Percentiles rank a stretch among this genome's conserved stretches.
These are phyloP conservation scores for Scenedesmus sp. DNA, from an alignment of 163 green algal species.

Conservation along the genomic window DNA sequence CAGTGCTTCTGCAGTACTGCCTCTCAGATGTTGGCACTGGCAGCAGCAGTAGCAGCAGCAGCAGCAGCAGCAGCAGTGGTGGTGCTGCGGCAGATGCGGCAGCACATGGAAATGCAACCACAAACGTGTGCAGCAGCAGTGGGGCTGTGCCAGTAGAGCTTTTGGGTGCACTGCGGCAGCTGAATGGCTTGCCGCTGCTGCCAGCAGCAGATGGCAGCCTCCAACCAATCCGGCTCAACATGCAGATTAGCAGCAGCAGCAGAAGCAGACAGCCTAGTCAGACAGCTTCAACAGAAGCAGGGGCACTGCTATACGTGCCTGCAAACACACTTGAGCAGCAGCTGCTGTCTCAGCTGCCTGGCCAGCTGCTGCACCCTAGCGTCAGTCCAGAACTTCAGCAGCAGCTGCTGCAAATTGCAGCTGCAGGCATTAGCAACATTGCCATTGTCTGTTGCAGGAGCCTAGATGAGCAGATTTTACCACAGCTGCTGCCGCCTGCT, in stretches of 20 bases:
- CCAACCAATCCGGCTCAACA: background rate
- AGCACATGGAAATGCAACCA: background rate
- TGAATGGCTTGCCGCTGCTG: slow-evolving; percentile 73
- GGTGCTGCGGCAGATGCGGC: slow-evolving; percentile 6
- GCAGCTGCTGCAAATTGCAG: slow-evolving; percentile 44
- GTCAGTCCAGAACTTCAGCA: slow-evolving; percentile 28
- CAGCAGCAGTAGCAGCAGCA: background rate
- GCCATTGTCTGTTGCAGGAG: slow-evolving; percentile 27
- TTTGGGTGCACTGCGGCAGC: slow-evolving; percentile 49
- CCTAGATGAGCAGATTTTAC: slow-evolving; percentile 60
- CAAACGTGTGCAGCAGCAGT: background rate
- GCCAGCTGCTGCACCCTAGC: slow-evolving; percentile 48
- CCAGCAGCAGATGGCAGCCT: slow-evolving; percentile 63
- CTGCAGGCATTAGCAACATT: slow-evolving; percentile 48
- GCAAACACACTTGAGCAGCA: slow-evolving; percentile 45
- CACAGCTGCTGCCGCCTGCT: slow-evolving; percentile 61
- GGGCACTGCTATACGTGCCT: slow-evolving; percentile 46
- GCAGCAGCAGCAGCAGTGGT: background rate
- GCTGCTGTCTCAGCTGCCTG: slow-evolving; percentile 46
- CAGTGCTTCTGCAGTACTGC: slow-evolving; percentile 73
- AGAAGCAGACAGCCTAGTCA: background rate
- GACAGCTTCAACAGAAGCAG: background rate
- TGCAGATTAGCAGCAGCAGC: background rate
- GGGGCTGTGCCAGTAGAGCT: background rate
- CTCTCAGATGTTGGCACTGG: slow-evolving; percentile 62